Evolutionary conservation across 2,329 filamentous ascomycete genomes (phyloP).

Genomic region (Fusarium tanahbumbuense): DNA sequence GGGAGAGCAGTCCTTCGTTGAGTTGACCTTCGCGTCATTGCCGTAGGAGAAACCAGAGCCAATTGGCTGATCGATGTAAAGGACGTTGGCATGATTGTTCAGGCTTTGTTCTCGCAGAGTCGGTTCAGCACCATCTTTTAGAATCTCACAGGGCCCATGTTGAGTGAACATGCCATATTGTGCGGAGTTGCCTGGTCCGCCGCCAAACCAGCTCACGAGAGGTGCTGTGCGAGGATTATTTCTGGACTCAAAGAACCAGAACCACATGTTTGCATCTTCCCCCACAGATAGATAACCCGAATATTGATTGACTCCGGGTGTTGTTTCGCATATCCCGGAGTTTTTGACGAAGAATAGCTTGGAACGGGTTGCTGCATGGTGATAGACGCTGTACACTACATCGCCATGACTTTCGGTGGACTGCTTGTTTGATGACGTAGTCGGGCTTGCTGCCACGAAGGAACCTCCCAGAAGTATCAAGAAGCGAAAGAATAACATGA

Average conservation of each 20-base stretch:
- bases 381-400: neutral
- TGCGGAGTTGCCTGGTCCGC: neutral
- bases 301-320: accelerated
- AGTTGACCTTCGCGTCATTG: neutral
- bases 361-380: neutral
- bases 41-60: neutral
- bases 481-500: no score
- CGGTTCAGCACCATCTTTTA: neutral
- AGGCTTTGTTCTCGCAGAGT: accelerated
- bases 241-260: neutral
- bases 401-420: neutral
- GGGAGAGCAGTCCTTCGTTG: neutral
- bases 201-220: neutral
- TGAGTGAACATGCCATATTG: neutral
- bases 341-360: neutral
- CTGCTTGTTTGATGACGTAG: accelerated
- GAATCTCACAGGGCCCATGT: neutral
- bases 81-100: neutral
- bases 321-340: neutral
- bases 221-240: neutral
- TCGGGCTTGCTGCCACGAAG: neutral
- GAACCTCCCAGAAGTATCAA: no score
- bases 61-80: neutral
- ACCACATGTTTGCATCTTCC: neutral
- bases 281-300: neutral